phyloP scores from a whole-genome alignment of 495 filamentous ascomycete genomes.

The Penicillium daleae region DNA sequence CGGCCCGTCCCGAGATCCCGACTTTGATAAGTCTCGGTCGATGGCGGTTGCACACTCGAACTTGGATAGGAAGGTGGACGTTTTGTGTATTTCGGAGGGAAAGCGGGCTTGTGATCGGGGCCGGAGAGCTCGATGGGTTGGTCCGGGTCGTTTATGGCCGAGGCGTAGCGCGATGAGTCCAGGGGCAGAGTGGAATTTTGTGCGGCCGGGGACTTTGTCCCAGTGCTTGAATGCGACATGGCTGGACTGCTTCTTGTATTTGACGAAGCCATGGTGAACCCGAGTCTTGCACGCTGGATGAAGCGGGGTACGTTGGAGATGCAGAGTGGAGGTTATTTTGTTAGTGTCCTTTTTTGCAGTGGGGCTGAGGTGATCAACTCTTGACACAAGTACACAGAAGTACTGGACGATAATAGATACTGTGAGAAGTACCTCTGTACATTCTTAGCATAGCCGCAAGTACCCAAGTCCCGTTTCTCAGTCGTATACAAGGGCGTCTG shows the following conservation, averaged over 20 bases:
- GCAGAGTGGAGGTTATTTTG: conserved; percentile 4
- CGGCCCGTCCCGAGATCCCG: conserved; percentile 5
- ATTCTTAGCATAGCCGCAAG: too few species aligned
- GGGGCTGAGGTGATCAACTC: conserved; percentile 6
- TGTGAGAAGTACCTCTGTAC: not conserved
- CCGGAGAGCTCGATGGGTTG: conserved; percentile 10
- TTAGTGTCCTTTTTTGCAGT: conserved; percentile 4
- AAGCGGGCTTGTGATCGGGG: conserved; percentile 7
- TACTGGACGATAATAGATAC: not conserved
- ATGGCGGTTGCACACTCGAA: not conserved
- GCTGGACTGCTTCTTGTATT: conserved; percentile 2
- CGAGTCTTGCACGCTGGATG: conserved; percentile 1
- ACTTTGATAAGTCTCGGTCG: conserved; percentile 1
- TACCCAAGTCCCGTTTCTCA: too few species aligned
- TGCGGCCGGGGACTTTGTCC: not conserved
- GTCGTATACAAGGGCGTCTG: too few species aligned
- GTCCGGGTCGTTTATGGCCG: not conserved
- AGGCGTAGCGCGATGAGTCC: not conserved
- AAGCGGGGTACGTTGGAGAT: not conserved
- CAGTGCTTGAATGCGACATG: conserved; percentile 7
- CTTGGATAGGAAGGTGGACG: not conserved
- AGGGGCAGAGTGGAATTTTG: not conserved
- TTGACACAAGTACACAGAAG: not conserved
- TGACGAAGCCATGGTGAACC: not conserved
- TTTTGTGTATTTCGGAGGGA: conserved; percentile 3